Percentiles rank a stretch among this genome's conserved stretches.
These are phyloP conservation scores for Delonix regia DNA, from an alignment of 306 rosid species.

Conservation along the genomic window DNA sequence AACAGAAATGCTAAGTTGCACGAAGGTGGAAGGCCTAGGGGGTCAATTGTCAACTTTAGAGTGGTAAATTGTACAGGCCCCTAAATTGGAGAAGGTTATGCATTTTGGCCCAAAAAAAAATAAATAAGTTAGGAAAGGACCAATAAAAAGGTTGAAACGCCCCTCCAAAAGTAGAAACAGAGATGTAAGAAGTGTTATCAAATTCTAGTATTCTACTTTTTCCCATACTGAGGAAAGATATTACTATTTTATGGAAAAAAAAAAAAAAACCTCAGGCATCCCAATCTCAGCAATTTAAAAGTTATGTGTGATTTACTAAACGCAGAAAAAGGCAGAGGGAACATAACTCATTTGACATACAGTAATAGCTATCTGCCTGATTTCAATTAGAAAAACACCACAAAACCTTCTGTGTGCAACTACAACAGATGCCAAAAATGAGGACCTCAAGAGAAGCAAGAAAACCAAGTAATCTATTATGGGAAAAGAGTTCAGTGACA, in stretches of 20 bases:
- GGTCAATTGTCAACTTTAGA: not conserved
- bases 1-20: not conserved
- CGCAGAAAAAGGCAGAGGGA: not conserved
- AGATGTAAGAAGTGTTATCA: not conserved
- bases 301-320: not conserved
- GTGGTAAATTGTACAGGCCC: not conserved
- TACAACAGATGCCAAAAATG: conserved; percentile 1
- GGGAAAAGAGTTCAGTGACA: not conserved
- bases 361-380: not conserved
- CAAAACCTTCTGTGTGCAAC: not conserved
- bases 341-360: not conserved
- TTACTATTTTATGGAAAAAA: not conserved
- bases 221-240: not conserved
- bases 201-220: no score
- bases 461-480: conserved; percentile 13
- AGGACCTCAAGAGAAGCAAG: conserved; percentile 23
- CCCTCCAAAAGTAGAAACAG: not conserved
- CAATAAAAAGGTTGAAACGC: not conserved
- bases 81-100: not conserved
- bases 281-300: not conserved
- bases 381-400: not conserved
- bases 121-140: no score
- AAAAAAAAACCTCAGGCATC: not conserved
- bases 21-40: not conserved
- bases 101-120: no score